Evolutionary conservation across 441 rosid species (phyloP).

Genomic region (Euphorbia celastroides): DNA sequence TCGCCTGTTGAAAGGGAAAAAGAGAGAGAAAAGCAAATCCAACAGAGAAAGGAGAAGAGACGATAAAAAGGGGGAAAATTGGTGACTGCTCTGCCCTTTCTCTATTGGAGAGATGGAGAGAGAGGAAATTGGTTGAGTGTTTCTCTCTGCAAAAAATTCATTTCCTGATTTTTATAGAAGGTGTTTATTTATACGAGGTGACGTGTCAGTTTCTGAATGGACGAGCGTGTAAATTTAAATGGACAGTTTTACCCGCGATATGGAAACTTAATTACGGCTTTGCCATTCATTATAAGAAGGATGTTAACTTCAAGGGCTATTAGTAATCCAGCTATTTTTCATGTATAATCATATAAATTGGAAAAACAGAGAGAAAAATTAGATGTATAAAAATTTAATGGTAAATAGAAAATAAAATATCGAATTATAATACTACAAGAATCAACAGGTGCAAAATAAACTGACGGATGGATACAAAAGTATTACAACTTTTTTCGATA

Average conservation of each 20-base stretch:
- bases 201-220: slow-evolving; percentile 27
- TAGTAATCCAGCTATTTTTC: neutral
- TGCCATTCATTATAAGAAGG: slow-evolving; percentile 13
- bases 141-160: neutral
- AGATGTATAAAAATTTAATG: too few species aligned
- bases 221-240: neutral
- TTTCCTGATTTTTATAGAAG: slow-evolving; percentile 6
- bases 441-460: too few species aligned
- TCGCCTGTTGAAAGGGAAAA: slow-evolving; percentile 30
- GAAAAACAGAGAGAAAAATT: too few species aligned
- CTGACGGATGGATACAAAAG: too few species aligned
- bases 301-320: slow-evolving; percentile 8
- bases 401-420: too few species aligned
- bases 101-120: slow-evolving; percentile 2
- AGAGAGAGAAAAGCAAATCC: slow-evolving; percentile 12
- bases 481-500: too few species aligned
- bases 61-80: neutral
- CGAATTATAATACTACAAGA: too few species aligned
- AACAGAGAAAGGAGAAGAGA: neutral
- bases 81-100: neutral
- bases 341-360: too few species aligned
- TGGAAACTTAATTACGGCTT: slow-evolving; percentile 10
- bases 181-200: slow-evolving; percentile 9
- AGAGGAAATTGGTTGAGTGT: neutral
- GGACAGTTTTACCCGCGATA: slow-evolving; percentile 18